Conservation (phyloP, 169 alveolate genomes). For the Plasmodium malariae region DNA sequence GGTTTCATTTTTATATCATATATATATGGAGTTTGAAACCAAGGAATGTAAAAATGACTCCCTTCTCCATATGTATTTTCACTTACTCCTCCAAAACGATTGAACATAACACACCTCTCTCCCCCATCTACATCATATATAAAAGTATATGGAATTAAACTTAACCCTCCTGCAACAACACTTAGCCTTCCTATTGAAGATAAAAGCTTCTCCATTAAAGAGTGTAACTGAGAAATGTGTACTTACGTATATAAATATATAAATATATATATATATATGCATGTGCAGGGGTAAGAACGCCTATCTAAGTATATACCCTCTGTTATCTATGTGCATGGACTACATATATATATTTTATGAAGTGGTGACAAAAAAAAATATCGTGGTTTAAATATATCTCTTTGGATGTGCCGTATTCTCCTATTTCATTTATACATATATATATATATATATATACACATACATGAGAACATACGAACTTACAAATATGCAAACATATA, state of each 20-base stretch:
- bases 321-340: no score
- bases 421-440: no score
- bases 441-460: no score
- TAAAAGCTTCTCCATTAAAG: constrained; percentile 82
- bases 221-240: neutral
- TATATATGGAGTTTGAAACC: constrained; percentile 93
- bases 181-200: constrained; percentile 85
- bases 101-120: constrained; percentile 95
- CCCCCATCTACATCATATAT: constrained; percentile 96
- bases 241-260: neutral
- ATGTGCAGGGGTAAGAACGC: neutral
- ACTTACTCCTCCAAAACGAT: constrained; percentile 94
- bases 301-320: no score
- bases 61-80: constrained; percentile 94
- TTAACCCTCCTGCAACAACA: constrained; percentile 86
- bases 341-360: no score
- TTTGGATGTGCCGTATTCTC: no score
- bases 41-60: constrained; percentile 93
- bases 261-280: constrained; percentile 18
- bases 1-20: constrained; percentile 94
- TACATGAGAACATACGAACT: no score
- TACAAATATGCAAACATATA: no score
- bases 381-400: no score
- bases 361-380: no score
- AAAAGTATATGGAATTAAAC: constrained; percentile 88